Base-by-base conservation (phyloP, 768 basidiomycete species). In the Polyporus arcularius region DNA sequence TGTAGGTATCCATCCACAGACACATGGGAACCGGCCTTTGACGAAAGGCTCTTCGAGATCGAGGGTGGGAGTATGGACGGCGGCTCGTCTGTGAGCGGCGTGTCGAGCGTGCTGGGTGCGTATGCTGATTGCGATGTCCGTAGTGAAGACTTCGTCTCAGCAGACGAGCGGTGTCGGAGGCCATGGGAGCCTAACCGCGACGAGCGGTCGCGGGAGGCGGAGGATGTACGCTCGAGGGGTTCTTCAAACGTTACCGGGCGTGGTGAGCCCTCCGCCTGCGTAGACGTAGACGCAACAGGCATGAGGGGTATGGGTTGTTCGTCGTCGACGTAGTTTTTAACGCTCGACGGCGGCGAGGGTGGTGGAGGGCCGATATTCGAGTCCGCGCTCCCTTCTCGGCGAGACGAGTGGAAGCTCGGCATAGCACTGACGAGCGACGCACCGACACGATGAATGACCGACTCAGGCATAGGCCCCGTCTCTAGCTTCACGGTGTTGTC, bases 331-430 rank as follows among this genome's bases (percentile, higher is more conserved):
- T 60, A 65, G 41, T 67, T 68, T 55, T 69, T 71, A 28, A 62
- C 72, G 66, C 80, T 82, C 21, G 79, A 79, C 10, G 80, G 80
- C 1, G 80, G 80, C 0, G 81, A 85, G 10, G 86, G 84, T 2
- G 84, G 85, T 0, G 84, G 84, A 9, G 85, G 85, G n/a, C 85
- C 85, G 45, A 73, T 55, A 63, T 72, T 73, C 39, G 58, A 60
- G 39, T 67, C 68, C 16, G 41, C 57, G 49, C 63, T 65, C 48
- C 55, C 62, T 16, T 35, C 39, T 38, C 66, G 57, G 32, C 28
- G 49, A 11, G 65, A 57, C 38, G 40, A 4, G 41, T 50, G 61
- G 31, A 48, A 62, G 35, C 40, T 31, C 14, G 57, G 57, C 26
- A 57, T 43, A 47, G 59, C 58, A 47, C 58, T 43, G 7, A 53